Conservation (phyloP, 78 protist species). For the Reticulomyxa filosa region DNA sequence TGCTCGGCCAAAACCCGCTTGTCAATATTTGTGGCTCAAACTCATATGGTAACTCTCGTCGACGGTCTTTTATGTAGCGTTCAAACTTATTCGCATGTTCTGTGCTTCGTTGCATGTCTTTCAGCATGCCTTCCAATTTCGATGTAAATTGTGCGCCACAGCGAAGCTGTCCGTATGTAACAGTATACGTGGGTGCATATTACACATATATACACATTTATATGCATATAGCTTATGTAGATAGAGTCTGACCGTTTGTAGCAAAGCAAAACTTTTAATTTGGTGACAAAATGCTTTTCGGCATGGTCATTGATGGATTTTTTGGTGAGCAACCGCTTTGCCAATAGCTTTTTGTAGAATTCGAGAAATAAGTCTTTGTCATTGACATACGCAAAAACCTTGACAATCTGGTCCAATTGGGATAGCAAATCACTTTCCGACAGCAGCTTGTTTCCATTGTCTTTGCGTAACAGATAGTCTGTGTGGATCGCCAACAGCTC, state of each 20-base stretch:
- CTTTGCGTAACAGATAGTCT: too few relatives aligned
- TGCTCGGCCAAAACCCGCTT: slow-evolving; percentile 2
- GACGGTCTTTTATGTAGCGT: too few relatives aligned
- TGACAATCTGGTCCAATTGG: too few relatives aligned
- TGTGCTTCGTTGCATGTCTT: slow-evolving; percentile 23
- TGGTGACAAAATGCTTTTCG: slow-evolving; percentile 19
- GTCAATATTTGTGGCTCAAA: background rate
- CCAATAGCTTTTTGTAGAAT: slow-evolving; percentile 25
- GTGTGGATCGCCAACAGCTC: too few relatives aligned
- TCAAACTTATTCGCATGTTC: too few relatives aligned
- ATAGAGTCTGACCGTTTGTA: too few relatives aligned
- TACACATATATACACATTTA: too few relatives aligned
- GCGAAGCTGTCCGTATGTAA: too few relatives aligned
- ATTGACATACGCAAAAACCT: slow-evolving; percentile 13
- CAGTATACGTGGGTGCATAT: too few relatives aligned
- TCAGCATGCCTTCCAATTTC: slow-evolving; percentile 29
- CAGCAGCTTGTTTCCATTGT: slow-evolving; percentile 12
- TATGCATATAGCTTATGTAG: too few relatives aligned
- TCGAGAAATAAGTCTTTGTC: slow-evolving; percentile 32
- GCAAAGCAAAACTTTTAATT: too few relatives aligned
- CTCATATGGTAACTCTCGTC: background rate
- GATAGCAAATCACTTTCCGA: slow-evolving; percentile 11
- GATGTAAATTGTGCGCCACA: slow-evolving; percentile 28
- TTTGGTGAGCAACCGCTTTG: slow-evolving; percentile 22
- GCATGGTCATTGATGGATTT: slow-evolving; percentile 17